Evolutionary conservation across 805 yeast species (phyloP).

Genomic region (Phaffomyces opuntiae): DNA sequence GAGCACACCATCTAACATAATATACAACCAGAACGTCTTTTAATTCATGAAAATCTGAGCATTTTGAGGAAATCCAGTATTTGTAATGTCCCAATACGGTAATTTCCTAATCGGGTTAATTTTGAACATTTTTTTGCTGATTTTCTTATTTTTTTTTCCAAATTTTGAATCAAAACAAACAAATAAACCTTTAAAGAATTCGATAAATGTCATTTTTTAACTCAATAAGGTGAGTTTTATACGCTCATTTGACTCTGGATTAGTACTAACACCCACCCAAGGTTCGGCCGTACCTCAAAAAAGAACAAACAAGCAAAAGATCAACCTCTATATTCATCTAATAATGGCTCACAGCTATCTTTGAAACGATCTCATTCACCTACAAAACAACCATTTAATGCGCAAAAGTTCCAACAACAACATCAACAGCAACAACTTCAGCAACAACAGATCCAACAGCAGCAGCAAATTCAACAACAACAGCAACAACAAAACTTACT

Average conservation of each 20-base stretch:
- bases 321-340: slow-evolving; percentile 29
- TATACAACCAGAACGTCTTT: no score
- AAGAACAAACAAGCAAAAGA: slow-evolving; percentile 34
- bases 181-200: neutral
- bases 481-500: slow-evolving; percentile 26
- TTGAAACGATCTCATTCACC: slow-evolving; percentile 41
- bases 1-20: neutral
- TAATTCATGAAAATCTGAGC: no score
- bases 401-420: slow-evolving; percentile 21
- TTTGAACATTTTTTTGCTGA: neutral
- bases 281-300: slow-evolving; percentile 52
- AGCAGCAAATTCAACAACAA: slow-evolving; percentile 1
- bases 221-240: slow-evolving; percentile 22
- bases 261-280: slow-evolving; percentile 12
- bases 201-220: slow-evolving; percentile 32
- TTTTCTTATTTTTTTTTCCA: neutral
- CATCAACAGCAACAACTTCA: slow-evolving; percentile 9
- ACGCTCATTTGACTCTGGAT: neutral
- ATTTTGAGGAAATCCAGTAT: no score
- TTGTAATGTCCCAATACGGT: neutral
- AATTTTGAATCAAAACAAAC: neutral
- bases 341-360: slow-evolving; percentile 41
- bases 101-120: neutral
- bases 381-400: slow-evolving; percentile 15
- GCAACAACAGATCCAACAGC: slow-evolving; percentile 15